These are phyloP conservation scores for Pseudocercospora musae DNA, from an alignment of 2,329 filamentous ascomycete genomes.

Conservation along the genomic window DNA sequence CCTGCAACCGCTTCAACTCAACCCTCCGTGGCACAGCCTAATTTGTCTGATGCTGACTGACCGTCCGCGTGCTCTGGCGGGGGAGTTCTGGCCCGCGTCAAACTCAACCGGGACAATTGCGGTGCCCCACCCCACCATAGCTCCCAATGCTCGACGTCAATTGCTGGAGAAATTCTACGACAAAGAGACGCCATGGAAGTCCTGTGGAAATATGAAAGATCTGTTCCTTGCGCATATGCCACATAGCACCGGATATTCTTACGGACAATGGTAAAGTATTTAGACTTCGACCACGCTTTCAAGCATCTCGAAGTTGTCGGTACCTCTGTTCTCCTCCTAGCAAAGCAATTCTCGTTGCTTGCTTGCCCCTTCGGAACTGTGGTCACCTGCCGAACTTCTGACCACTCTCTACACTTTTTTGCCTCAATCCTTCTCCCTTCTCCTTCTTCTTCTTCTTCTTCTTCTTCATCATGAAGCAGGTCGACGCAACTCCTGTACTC, in stretches of 20 bases:
- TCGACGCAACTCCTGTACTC: slow-evolving; percentile 9
- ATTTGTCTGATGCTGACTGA: neutral
- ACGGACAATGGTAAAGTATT: slow-evolving; percentile 1
- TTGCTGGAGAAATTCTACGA: slow-evolving; percentile 11
- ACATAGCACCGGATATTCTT: slow-evolving; percentile 6
- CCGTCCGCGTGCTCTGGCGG: neutral
- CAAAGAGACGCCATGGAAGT: neutral
- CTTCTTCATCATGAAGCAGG: slow-evolving; percentile 12
- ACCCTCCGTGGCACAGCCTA: neutral
- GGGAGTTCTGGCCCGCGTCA: neutral
- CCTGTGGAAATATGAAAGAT: neutral
- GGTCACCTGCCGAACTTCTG: slow-evolving; percentile 8
- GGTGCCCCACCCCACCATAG: slow-evolving; percentile 1
- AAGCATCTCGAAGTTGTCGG: slow-evolving; percentile 1
- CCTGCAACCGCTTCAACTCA: neutral
- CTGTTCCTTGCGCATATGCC: neutral
- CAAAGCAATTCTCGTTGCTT: slow-evolving; percentile 6
- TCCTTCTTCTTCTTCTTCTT: no score
- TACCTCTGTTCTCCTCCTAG: neutral
- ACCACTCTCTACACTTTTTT: neutral
- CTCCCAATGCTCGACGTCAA: slow-evolving; percentile 5
- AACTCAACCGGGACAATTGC: neutral
- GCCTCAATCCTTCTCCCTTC: neutral
- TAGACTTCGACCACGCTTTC: neutral
- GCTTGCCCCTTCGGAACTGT: slow-evolving; percentile 11